These are phyloP conservation scores for Coniferiporia sulphurascens DNA, from an alignment of 1,284 basidiomycete genomes.

Conservation along the genomic window DNA sequence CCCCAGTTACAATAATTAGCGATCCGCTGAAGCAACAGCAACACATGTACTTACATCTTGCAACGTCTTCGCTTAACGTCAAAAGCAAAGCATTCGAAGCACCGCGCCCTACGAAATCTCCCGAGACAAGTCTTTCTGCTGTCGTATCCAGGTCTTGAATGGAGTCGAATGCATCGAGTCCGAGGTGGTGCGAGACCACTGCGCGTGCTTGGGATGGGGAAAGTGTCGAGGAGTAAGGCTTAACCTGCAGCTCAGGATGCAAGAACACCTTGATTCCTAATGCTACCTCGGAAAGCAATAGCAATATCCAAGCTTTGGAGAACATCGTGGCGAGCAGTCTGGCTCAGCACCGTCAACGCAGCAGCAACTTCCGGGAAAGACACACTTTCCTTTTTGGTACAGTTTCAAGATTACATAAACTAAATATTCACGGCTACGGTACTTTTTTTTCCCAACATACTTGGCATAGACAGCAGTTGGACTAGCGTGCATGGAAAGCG, in stretches of 20 bases:
- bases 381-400: background rate
- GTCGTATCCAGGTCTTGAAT: slow-evolving; percentile 30
- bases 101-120: slow-evolving; percentile 58
- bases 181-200: slow-evolving; percentile 61
- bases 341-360: background rate
- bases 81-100: slow-evolving; percentile 47
- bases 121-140: slow-evolving; percentile 27
- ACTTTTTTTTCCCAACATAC: too few species aligned
- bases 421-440: too few species aligned
- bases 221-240: slow-evolving; percentile 31
- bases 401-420: too few species aligned
- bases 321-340: slow-evolving; percentile 12
- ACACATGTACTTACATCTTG: slow-evolving; percentile 40
- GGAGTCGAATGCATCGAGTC: slow-evolving; percentile 60
- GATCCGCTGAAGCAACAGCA: background rate
- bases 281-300: slow-evolving; percentile 18
- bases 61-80: slow-evolving; percentile 53
- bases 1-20: slow-evolving; percentile 11
- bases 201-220: slow-evolving; percentile 51
- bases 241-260: slow-evolving; percentile 27
- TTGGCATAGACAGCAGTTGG: too few species aligned
- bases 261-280: slow-evolving; percentile 45
- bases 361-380: background rate
- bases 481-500: too few species aligned
- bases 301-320: slow-evolving; percentile 3